Conservation (phyloP, 2,329 filamentous ascomycete genomes). For the Fusarium staphyleae region DNA sequence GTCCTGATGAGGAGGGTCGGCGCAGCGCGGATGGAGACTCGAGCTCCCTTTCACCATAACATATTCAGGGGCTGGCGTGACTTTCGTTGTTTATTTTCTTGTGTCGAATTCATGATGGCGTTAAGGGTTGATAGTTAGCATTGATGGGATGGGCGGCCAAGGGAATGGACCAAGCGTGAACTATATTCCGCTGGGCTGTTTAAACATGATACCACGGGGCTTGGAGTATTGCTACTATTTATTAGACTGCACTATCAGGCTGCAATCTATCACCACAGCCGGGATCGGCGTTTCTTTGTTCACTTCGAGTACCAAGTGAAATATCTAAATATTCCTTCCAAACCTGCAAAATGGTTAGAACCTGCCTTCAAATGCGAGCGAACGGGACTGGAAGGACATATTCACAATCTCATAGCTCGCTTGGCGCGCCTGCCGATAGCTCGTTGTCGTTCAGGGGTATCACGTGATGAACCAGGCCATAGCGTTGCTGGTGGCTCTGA, state of each 20-base stretch:
- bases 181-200: conserved; percentile 34
- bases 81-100: conserved; percentile 18
- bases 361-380: neutral
- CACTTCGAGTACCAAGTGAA: neutral
- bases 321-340: neutral
- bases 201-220: conserved; percentile 49
- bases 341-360: neutral
- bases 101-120: conserved; percentile 23
- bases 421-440: conserved; percentile 17
- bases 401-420: conserved; percentile 4
- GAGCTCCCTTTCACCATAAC: conserved; percentile 46
- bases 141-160: conserved; percentile 28
- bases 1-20: conserved; percentile 42
- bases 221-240: conserved; percentile 36
- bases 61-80: conserved; percentile 26
- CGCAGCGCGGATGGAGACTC: conserved; percentile 47
- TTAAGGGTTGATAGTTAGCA: conserved; percentile 22
- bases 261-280: conserved; percentile 25
- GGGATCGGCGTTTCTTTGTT: conserved; percentile 15
- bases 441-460: conserved; percentile 39
- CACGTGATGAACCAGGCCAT: conserved; percentile 42
- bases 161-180: conserved; percentile 25
- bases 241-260: conserved; percentile 17
- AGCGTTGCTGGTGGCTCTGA: conserved; percentile 29
- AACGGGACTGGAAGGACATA: neutral